phyloP scores from a whole-genome alignment of 2,329 filamentous ascomycete genomes.

The Ramularia collo-cygni region DNA sequence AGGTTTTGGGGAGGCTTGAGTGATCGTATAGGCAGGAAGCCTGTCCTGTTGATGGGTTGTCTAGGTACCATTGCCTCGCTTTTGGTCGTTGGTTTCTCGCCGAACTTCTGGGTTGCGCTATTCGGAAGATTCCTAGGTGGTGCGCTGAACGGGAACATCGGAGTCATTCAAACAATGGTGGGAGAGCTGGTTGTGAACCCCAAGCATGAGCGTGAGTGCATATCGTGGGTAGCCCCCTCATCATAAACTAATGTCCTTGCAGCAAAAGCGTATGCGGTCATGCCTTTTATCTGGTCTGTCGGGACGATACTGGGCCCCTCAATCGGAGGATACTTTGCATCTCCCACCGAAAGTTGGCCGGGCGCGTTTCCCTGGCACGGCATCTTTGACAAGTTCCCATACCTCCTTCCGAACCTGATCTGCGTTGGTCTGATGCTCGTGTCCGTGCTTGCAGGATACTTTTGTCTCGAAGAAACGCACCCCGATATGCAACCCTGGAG shows the following conservation, averaged over 20 bases:
- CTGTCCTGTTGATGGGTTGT: constrained; percentile 74
- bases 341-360: constrained; percentile 69
- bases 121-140: constrained; percentile 70
- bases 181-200: constrained; percentile 77
- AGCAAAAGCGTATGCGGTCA: constrained; percentile 81
- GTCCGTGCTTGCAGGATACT: constrained; percentile 72
- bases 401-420: constrained; percentile 80
- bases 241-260: constrained; percentile 10
- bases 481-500: constrained; percentile 64
- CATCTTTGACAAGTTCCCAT: constrained; percentile 73
- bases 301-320: constrained; percentile 84
- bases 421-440: constrained; percentile 69
- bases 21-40: constrained; percentile 77
- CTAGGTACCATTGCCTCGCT: constrained; percentile 76
- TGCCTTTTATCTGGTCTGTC: constrained; percentile 91
- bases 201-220: constrained; percentile 70
- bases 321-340: constrained; percentile 79
- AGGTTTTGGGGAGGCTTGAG: constrained; percentile 75
- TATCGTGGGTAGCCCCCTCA: neutral
- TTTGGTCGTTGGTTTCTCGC: constrained; percentile 72
- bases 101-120: constrained; percentile 78
- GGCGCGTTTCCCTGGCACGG: constrained; percentile 58
- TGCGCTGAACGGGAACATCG: constrained; percentile 84
- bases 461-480: constrained; percentile 82
- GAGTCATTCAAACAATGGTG: constrained; percentile 73